Evolutionary conservation across 2,329 filamentous ascomycete genomes (phyloP).

Genomic region (Phialemonium atrogriseum): DNA sequence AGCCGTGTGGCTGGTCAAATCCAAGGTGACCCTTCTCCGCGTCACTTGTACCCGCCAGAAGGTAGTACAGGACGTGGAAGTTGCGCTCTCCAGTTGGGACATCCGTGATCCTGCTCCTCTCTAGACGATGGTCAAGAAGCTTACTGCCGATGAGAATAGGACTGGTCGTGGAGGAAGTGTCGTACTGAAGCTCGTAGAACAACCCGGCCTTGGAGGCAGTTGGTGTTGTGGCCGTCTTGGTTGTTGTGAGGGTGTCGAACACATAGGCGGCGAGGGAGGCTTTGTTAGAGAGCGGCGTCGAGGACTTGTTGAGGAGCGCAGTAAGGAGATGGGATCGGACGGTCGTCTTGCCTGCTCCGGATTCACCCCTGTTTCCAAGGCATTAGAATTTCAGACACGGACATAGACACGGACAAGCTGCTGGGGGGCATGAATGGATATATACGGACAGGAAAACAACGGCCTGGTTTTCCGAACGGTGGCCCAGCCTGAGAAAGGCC

Average conservation of each 20-base stretch:
- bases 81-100: constrained; percentile 95
- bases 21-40: constrained; percentile 84
- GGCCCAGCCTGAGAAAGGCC: constrained; percentile 76
- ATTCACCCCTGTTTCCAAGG: constrained; percentile 65
- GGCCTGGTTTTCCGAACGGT: constrained; percentile 87
- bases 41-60: constrained; percentile 81
- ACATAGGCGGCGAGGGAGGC: constrained; percentile 89
- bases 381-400: constrained; percentile 11
- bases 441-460: constrained; percentile 78
- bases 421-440: too few relatives aligned
- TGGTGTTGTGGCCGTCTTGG: constrained; percentile 90
- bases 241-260: constrained; percentile 93
- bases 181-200: constrained; percentile 95
- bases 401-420: too few relatives aligned
- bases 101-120: constrained; percentile 81
- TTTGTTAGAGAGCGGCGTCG: constrained; percentile 87
- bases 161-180: constrained; percentile 75
- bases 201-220: constrained; percentile 93
- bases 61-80: constrained; percentile 93
- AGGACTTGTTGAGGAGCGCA: constrained; percentile 78
- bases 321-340: constrained; percentile 82
- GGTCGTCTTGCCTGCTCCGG: constrained; percentile 92
- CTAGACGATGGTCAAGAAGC: constrained; percentile 84
- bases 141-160: constrained; percentile 91
- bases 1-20: constrained; percentile 40